Evolutionary conservation across 768 basidiomycete genomes (phyloP), one percentile per base, ranked within the genome.

Genomic region (Pholiota molesta): DNA sequence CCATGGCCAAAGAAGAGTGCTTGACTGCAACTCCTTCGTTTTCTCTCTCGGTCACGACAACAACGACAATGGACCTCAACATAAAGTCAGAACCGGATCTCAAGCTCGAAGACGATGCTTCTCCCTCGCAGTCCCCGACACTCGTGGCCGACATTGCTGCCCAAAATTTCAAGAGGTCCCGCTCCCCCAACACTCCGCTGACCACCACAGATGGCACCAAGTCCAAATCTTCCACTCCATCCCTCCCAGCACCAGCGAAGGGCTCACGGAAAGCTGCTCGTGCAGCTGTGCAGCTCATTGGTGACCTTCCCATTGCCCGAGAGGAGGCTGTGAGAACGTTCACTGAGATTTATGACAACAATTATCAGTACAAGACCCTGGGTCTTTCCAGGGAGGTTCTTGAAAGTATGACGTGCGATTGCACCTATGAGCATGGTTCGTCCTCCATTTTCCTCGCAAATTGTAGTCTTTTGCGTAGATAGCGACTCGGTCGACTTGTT

Each of bases 371-470:
- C 76, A 89, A 87, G 72, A 83, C 88, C 31, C 78, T 98, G 59
- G 97, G 97, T n/a, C 85, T 86, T 68, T 93, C 92, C 57, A 87
- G 90, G 71, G 94, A 97, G 77, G 83, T 88, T 57, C 83, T 91
- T 70, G 97, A 99, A 79, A 91, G 93, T 75, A 94, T 95, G 90
- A 86, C 89, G 23, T 99, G 97, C 80, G 97, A 99, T 73, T 99
- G 97, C 77, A 78, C 77, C 62, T 97, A 86, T 74, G 86, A 90
- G 61, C 84, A 83, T 73, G 88, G 94, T 97, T 74, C 81, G 92
- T 90, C 68, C 23, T 65, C 71, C 62, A 63, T 69, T 70, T 57
- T 44, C 47, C 44, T 62, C 56, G 19, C 52, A 9, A 31, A 55
- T 58, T 55, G 39, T 37, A n/a, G 52, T 39, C 33, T 33, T 63